Base-by-base conservation (phyloP, 139 green algal species). In the Chlamydomonas sphaeroides region DNA sequence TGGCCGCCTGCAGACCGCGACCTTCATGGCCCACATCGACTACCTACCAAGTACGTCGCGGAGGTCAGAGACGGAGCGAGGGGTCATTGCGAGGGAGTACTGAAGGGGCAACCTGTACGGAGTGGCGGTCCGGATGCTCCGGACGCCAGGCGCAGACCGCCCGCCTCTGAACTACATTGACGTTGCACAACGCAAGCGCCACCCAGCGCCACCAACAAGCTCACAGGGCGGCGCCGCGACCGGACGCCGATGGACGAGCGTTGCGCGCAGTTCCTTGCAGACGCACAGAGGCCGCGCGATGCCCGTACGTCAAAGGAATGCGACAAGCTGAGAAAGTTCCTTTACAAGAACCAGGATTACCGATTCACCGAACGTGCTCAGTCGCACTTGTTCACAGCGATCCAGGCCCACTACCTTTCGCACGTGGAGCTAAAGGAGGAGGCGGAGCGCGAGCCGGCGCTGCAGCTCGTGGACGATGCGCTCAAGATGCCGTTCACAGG, bases 221-320 rank as follows among this genome's bases (percentile, higher is more conserved):
- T n/a, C n/a, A n/a, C n/a, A n/a, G n/a, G n/a, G n/a, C n/a, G n/a
- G n/a, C n/a, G n/a, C n/a, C n/a, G n/a, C n/a, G n/a, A n/a, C n/a
- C n/a, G n/a, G n/a, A n/a, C n/a, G n/a, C n/a, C n/a, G n/a, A 84
- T 84, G 65, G 78, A 84, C 26, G 78, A 76, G 0, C 78, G 78
- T 3, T 67, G 75, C 5, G 48, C 65, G 39, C 78, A 84, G 14
- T 84, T 84, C 25, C 78, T 78, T 6, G 39, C 39, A 5, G 78
- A 84, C 36, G 65, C 78, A 2, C 49, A 68, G n/a, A 61, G 38
- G 23, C 78, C 78, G 2, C 78, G 62, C 30, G 65, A 77, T 38
- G 35, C 48, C 23, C 45, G 48, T 39, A 83, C 76, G 1, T 23
- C 63, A 7, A 83, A 83, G 25, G 76, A 83, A 18, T 66, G 74